Conservation (phyloP, 805 yeast species). For the Ogataea methanolica region DNA sequence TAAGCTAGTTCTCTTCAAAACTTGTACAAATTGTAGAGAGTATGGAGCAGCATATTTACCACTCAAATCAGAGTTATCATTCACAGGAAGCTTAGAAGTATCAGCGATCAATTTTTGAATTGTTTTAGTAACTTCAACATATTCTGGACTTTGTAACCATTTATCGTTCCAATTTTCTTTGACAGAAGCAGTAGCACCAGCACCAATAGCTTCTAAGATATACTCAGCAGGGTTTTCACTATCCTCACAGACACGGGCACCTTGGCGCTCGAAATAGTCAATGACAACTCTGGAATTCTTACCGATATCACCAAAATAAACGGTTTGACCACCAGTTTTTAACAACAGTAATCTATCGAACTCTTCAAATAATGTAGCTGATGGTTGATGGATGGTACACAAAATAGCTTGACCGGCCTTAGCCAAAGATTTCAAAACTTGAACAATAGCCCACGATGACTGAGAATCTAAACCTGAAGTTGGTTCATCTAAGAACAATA, state of each 20-base stretch:
- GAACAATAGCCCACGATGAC: conserved; percentile 48
- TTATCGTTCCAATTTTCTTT: conserved; percentile 31
- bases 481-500: conserved; percentile 44
- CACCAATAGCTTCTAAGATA: conserved; percentile 36
- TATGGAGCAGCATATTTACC: conserved; percentile 25
- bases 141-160: conserved; percentile 22
- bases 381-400: conserved; percentile 54
- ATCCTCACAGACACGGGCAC: conserved; percentile 36
- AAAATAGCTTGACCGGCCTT: conserved; percentile 45
- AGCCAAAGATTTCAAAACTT: conserved; percentile 40
- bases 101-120: neutral
- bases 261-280: conserved; percentile 29
- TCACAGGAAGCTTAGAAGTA: neutral
- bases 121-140: neutral
- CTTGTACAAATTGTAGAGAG: conserved; percentile 37
- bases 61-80: no score
- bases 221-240: conserved; percentile 40
- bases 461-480: conserved; percentile 49
- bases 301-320: conserved; percentile 38
- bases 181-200: conserved; percentile 31
- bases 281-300: conserved; percentile 17
- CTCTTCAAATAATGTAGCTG: conserved; percentile 43
- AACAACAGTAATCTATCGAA: conserved; percentile 44
- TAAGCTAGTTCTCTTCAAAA: conserved; percentile 36
- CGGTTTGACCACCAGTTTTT: conserved; percentile 48